Percentiles rank a stretch among this genome's conserved stretches.
phyloP scores from a whole-genome alignment of 2,329 filamentous ascomycete species.

The Fusarium miscanthi region DNA sequence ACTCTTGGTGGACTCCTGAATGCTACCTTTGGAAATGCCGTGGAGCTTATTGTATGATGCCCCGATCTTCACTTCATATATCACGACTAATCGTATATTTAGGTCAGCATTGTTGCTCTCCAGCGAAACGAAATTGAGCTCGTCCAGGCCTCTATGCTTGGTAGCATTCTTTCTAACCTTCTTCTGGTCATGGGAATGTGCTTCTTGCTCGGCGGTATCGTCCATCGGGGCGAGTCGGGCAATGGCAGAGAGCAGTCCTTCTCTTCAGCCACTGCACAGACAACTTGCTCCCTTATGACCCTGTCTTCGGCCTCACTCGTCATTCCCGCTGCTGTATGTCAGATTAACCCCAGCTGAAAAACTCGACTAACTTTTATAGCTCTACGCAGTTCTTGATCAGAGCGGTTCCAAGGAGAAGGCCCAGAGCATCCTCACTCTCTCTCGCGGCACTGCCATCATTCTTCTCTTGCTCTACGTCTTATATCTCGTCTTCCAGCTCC shows the following conservation, averaged over 20 bases:
- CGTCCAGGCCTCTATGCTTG: constrained; percentile 98
- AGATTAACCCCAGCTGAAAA: neutral
- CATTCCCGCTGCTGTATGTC: constrained; percentile 75
- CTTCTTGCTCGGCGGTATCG: constrained; percentile 79
- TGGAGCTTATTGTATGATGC: constrained; percentile 77
- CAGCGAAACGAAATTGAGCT: constrained; percentile 88
- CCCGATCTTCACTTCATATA: neutral
- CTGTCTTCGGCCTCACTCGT: constrained; percentile 81
- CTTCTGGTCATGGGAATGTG: constrained; percentile 87
- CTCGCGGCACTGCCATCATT: constrained; percentile 80
- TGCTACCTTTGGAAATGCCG: constrained; percentile 82
- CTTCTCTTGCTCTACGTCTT: constrained; percentile 79
- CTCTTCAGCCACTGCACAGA: constrained; percentile 81
- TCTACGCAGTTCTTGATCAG: constrained; percentile 72
- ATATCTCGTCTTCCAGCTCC: constrained; percentile 82
- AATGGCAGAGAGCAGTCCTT: constrained; percentile 75
- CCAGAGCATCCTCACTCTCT: constrained; percentile 74
- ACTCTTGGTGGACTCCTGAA: constrained; percentile 80
- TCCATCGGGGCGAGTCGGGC: constrained; percentile 67
- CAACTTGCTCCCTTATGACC: constrained; percentile 79
- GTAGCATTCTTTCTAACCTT: constrained; percentile 94
- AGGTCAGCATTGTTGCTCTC: constrained; percentile 94
- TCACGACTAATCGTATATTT: constrained; percentile 25
- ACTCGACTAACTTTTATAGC: constrained; percentile 51
- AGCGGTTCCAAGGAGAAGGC: constrained; percentile 56